phyloP scores from a whole-genome alignment of 768 basidiomycete species.

The Holtermanniella nyarrowii region DNA sequence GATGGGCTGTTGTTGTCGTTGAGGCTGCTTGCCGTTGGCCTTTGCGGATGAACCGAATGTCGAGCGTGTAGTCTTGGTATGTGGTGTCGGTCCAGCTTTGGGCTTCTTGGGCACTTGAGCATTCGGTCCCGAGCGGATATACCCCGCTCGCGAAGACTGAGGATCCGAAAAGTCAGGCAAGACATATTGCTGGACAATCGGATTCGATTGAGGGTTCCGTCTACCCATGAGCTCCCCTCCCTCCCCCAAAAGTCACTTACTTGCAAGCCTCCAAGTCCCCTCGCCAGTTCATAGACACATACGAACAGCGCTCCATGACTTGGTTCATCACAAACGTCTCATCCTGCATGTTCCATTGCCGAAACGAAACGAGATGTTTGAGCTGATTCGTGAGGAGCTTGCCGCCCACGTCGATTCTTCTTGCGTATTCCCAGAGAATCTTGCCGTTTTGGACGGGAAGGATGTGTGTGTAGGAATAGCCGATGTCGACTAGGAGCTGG shows the following conservation, averaged over 20 bases:
- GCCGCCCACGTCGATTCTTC: conserved; percentile 89
- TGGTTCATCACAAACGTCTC: conserved; percentile 88
- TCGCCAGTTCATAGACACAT: conserved; percentile 60
- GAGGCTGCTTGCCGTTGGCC: background rate
- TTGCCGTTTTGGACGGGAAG: conserved; percentile 67
- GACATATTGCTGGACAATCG: conserved; percentile 76
- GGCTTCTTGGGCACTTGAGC: conserved; percentile 7
- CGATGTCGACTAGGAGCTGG: conserved; percentile 71
- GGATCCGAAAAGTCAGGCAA: conserved; percentile 65
- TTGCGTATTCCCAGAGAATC: conserved; percentile 70
- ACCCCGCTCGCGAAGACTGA: conserved; percentile 44
- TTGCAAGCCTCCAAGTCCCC: conserved; percentile 65
- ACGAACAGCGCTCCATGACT: conserved; percentile 84
- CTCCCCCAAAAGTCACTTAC: conserved; percentile 48
- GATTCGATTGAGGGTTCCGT: conserved; percentile 49
- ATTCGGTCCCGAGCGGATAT: conserved; percentile 44
- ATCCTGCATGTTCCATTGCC: conserved; percentile 99
- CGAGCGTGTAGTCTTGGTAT: conserved; percentile 35
- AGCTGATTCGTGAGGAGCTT: conserved; percentile 92
- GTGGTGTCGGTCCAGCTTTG: background rate
- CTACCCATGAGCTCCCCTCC: too few relatives aligned
- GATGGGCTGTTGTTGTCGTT: conserved; percentile 41
- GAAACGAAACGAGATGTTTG: conserved; percentile 83
- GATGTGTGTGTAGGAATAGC: conserved; percentile 89
- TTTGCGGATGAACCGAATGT: conserved; percentile 28